Base-by-base conservation (phyloP, 345 rosid genomes). In the thale cress (Arabidopsis thaliana) region DNA sequence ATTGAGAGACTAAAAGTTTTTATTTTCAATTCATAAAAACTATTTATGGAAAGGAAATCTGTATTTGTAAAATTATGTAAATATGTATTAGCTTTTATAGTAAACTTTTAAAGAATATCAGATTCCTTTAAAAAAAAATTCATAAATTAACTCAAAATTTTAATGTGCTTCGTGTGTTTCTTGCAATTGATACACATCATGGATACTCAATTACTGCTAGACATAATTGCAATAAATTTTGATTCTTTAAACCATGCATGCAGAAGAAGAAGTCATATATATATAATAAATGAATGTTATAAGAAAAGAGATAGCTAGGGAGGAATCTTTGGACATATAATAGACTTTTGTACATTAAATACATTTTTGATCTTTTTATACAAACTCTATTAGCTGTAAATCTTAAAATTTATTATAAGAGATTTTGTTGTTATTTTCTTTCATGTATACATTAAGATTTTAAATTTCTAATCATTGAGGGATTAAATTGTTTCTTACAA, bases 151-250 rank as follows among this genome's bases (percentile, higher is more conserved):
- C 22, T 14, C 59, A 55, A 30, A 55, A 32, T 0, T 6, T 14
- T 30, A 13, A 55, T 55, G 38, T 30, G 38, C 10, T 30, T 30
- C 30, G 11, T 55, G 59, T 28, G 32, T 55, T 55, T 53, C n/a
- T n/a, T n/a, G n/a, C n/a, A n/a, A 25, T 5, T 44, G 59, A 55
- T 53, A 5, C 14, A 52, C 58, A 52, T 52, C 58, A 52, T 52
- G 8, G 34, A 52, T 12, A 23, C 33, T n/a, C n/a, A 51, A 24
- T 24, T 51, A 24, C 32, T 23, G 14, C 5, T 51, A 24, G 57
- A 51, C 57, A 51, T n/a, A 24, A 12, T 5, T 14, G 20, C 48
- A 8, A 49, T 20, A 53, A 11, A 25, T 53, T 53, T 34, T 0
- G 36, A 53, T 28, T 50, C 33, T 9, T 13, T 44, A 16, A 50